Evolutionary conservation across 176 grass and related monocot species (phyloP).

Genomic region (Bothriochloa decipiens): DNA sequence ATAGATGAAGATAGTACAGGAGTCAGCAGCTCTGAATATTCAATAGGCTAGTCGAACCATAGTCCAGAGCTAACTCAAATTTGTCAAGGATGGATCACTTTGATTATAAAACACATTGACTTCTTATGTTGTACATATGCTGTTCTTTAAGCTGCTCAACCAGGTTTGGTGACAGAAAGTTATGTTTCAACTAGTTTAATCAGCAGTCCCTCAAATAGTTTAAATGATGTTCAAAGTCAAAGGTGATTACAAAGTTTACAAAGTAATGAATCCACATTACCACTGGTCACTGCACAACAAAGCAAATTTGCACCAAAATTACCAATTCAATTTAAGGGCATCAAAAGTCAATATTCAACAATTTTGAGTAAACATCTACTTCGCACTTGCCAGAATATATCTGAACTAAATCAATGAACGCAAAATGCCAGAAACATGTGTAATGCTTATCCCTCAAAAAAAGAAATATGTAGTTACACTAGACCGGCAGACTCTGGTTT

Average conservation of each 20-base stretch:
- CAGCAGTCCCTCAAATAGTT: not conserved
- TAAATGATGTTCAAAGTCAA: not conserved
- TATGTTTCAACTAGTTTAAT: not conserved
- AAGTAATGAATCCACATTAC: not conserved
- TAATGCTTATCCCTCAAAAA: not conserved
- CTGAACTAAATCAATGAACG: not conserved
- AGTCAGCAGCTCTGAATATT: not conserved
- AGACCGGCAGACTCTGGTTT: not conserved
- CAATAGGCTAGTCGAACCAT: no score
- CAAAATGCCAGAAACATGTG: not conserved
- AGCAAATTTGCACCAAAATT: not conserved
- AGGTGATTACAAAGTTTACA: not conserved
- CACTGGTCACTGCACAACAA: not conserved
- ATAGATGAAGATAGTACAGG: not conserved
- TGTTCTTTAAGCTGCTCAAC: not conserved
- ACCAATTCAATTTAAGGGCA: not conserved
- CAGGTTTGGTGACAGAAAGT: not conserved
- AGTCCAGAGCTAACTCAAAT: not conserved
- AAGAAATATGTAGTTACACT: not conserved
- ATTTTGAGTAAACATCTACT: not conserved
- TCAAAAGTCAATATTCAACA: not conserved
- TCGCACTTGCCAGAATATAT: not conserved
- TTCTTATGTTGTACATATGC: not conserved
- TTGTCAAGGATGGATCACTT: not conserved
- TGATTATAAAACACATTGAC: not conserved